Conservation (phyloP, 768 basidiomycete genomes). For the Saitozyma sp. region DNA sequence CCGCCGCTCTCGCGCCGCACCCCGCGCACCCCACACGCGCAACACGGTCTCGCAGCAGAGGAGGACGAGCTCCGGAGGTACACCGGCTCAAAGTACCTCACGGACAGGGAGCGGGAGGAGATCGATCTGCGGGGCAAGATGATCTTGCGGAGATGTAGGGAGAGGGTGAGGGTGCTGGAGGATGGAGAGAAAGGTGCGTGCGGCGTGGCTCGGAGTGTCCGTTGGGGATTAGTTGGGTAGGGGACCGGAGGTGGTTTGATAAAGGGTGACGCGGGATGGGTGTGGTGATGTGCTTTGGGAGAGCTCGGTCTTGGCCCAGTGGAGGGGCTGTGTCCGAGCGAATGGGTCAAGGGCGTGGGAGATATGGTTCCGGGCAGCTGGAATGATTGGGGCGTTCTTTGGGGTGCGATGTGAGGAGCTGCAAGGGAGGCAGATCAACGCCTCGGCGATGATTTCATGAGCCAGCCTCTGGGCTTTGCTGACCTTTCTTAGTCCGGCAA, state of each 20-base stretch:
- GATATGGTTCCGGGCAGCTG: too few relatives aligned
- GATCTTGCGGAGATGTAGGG: conserved; percentile 79
- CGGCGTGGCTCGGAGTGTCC: not conserved
- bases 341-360: too few relatives aligned
- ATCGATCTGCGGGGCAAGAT: conserved; percentile 89
- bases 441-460: too few relatives aligned
- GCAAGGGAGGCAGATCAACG: not conserved
- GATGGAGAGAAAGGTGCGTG: conserved; percentile 79
- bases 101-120: conserved; percentile 90
- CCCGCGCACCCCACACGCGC: conserved; percentile 1
- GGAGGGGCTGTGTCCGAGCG: too few relatives aligned
- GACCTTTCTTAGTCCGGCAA: conserved; percentile 18
- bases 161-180: conserved; percentile 85
- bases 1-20: conserved; percentile 50
- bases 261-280: too few relatives aligned
- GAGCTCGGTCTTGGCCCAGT: too few relatives aligned
- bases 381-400: not conserved
- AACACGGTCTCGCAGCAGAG: conserved; percentile 17
- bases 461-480: too few relatives aligned
- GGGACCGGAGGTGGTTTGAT: too few relatives aligned
- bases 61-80: conserved; percentile 38
- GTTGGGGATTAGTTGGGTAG: not conserved
- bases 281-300: too few relatives aligned
- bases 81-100: conserved; percentile 57
- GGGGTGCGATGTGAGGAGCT: not conserved